Evolutionary conservation across 2,329 filamentous ascomycete species (phyloP).

Genomic region (Pleomassaria siparia): DNA sequence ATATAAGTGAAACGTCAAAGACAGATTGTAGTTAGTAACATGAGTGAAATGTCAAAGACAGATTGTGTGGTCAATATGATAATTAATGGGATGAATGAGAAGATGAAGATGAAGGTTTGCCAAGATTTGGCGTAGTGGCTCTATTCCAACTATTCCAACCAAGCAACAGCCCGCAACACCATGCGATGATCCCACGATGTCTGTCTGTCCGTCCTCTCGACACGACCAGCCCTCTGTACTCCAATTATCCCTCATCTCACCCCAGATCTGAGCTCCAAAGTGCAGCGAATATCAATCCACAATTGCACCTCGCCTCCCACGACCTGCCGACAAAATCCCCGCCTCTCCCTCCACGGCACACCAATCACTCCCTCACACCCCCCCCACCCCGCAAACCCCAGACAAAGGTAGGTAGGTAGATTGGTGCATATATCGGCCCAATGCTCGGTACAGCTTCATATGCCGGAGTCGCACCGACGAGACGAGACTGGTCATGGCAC

Average conservation of each 20-base stretch:
- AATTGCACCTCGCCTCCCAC: background rate
- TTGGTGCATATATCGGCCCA: background rate
- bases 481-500: background rate
- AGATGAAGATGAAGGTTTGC: background rate
- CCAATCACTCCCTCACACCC: background rate
- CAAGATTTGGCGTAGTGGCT: background rate
- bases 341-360: background rate
- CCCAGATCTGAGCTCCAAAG: background rate
- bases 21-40: too few relatives aligned
- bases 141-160: background rate
- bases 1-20: too few relatives aligned
- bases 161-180: too few relatives aligned
- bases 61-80: too few relatives aligned
- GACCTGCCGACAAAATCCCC: conserved; percentile 6
- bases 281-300: background rate
- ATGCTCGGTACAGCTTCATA: background rate
- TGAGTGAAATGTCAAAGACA: too few relatives aligned
- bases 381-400: background rate
- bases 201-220: too few relatives aligned
- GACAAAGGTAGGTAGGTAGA: background rate
- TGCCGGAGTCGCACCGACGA: background rate
- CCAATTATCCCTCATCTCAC: background rate
- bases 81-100: too few relatives aligned
- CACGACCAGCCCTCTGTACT: background rate
- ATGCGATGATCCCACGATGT: too few relatives aligned